Conservation (phyloP, 1,284 basidiomycete genomes). For the Melanopsichium pennsylvanicum region DNA sequence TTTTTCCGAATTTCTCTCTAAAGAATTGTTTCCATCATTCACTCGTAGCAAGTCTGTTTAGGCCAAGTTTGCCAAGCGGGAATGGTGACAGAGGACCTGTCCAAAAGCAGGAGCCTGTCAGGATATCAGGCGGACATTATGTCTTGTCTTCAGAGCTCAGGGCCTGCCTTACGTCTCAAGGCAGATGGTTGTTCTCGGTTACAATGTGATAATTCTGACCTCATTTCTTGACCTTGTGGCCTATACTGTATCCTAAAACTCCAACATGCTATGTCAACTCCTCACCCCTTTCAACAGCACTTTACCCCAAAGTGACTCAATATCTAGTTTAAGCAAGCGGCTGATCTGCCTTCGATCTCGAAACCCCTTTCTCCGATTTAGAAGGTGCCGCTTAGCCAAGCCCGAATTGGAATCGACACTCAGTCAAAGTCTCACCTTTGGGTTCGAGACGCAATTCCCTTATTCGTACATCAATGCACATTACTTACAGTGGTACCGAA, state of each 20-base stretch:
- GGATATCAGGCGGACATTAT: no score
- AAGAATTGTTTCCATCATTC: neutral
- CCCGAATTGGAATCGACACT: neutral
- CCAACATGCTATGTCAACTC: neutral
- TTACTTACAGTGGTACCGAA: neutral
- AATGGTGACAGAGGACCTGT: neutral
- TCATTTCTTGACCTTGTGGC: no score
- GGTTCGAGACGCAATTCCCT: neutral
- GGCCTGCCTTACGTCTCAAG: no score
- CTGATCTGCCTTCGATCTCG: neutral
- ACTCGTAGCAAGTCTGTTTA: neutral
- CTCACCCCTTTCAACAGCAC: neutral
- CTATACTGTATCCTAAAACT: neutral
- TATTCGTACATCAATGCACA: neutral
- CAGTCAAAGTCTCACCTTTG: constrained; percentile 5
- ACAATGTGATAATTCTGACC: no score
- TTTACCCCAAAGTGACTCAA: neutral
- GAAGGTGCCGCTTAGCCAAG: constrained; percentile 1
- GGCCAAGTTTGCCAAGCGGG: no score
- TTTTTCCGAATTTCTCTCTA: neutral
- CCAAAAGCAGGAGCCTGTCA: no score
- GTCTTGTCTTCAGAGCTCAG: no score
- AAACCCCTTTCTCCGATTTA: no score
- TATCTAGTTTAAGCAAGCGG: neutral
- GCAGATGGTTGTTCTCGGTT: no score